phyloP scores from a whole-genome alignment of 129 eudicot species.

The Pulicaria dysenterica region DNA sequence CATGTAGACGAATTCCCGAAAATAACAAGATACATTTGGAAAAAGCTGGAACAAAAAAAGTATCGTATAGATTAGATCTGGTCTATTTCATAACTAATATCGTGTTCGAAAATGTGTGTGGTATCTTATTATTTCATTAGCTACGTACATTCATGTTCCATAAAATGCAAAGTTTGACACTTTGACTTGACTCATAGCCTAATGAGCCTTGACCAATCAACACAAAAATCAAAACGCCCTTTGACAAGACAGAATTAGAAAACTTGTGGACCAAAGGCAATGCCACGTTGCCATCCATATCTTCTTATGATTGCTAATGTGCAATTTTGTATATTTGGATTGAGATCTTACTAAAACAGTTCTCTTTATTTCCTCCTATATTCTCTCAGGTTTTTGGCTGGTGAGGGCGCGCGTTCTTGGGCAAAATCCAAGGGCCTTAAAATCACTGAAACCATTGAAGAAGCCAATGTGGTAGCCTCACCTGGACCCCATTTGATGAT shows the following conservation, averaged over 20 bases:
- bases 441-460: constrained; percentile 38
- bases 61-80: background rate
- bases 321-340: background rate
- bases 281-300: background rate
- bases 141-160: background rate
- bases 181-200: background rate
- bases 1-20: constrained; percentile 4
- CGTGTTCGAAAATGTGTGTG: constrained; percentile 1
- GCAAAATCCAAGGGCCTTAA: constrained; percentile 72
- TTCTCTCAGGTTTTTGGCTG: constrained; percentile 78
- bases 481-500: background rate
- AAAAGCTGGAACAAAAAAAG: background rate
- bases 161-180: background rate
- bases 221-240: background rate
- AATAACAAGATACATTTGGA: background rate
- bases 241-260: background rate
- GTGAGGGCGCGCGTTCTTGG: constrained; percentile 87
- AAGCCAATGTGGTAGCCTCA: constrained; percentile 57
- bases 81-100: background rate
- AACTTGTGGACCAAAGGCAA: background rate
- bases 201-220: too few relatives aligned
- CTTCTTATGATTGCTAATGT: background rate
- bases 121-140: background rate
- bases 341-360: constrained; percentile 1
- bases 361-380: constrained; percentile 6